Base-by-base conservation (phyloP, 192 early-diverging fungal species). In the Coemansia umbellata region DNA sequence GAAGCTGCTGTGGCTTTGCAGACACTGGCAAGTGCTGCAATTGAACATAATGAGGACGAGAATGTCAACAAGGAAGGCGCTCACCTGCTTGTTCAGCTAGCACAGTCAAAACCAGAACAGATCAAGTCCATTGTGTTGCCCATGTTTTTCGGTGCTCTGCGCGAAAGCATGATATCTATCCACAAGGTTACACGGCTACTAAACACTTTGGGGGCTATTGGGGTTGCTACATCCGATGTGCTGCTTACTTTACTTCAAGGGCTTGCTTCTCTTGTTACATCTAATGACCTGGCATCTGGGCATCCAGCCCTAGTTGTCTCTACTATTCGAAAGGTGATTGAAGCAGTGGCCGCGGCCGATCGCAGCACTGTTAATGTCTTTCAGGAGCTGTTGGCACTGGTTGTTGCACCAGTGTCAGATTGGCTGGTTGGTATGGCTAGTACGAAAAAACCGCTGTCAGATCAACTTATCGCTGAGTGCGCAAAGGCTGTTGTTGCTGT, bases 21-120 rank as follows among this genome's bases (percentile, higher is more conserved):
- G 45, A 78, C 75, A 14, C 47, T 78, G 11, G 58, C 55, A 30
- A 47, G 58, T 3, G 67, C 68, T 10, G 60, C 69, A 10, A 72
- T 72, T 27, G 69, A 78, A 40, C 69, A 53, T 28, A 72, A 67
- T 27, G 69, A 63, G 17, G 75, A 78, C 43, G 69, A 71, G 28
- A 78, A 72, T 23, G 69, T 78, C 48, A 70, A 78, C 55, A 70
- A 78, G 42, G 69, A 78, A 27, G 75, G 53, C n/a, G 59, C 69
- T 0, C 69, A 70, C 32, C 65, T 72, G 3, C 32, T 78, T 41
- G 57, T 78, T 17, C 68, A 78, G 52, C 55, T 78, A 10, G 51
- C 75, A 6, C 63, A 68, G 52, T 63, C 69, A 18, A 67, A 27
- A 8, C 63, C 69, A 1, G 65, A 63, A 21, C 55, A 60, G 32